Evolutionary conservation across 352 stramenopile genomes (phyloP), one percentile per base, ranked within the genome.

Genomic region (Phytopythium helicoides): DNA sequence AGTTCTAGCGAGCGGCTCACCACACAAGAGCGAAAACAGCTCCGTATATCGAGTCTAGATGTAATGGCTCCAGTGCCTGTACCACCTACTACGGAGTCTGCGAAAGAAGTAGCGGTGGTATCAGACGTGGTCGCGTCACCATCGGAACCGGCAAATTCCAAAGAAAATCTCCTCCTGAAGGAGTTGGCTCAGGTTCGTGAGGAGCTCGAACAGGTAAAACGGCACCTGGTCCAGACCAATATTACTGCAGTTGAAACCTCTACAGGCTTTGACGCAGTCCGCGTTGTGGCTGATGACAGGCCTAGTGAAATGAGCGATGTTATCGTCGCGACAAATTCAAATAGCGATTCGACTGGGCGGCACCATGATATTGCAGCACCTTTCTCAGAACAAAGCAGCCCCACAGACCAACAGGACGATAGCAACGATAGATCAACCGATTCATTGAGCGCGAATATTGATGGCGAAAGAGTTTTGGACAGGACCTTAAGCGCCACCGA

Each of bases 181-280:
- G 61, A 81, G 37, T 47, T 79, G 16, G 58, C 46, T 31, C 54
- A 61, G 6, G 31, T 84, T 28, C 56, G 56, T 6, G 62, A 66
- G 36, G 68, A 73, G 16, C 39, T 84, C 4, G 59, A 56, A 52
- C 46, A 52, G 46, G 46, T 52, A 52, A 52, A 52, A 31, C 21
- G 18, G n/a, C 45, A 23, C 11, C 33, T 44, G 34, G 45, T 41
- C 28, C 28, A 42, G 31, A 23, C n/a, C 10, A 40, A 18, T 16
- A 16, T 31, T 41, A 15, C 31, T 9, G 19, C 28, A 19, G 14
- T 18, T 33, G 25, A 52, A 5, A 31, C n/a, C 2, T 18, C 46
- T 19, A 14, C 37, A 39, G 11, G 31, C 39, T 41, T 52, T 40
- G 28, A 52, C 46, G 15, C 18, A 33, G 28, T 33, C 40, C n/a